A percentile compares a stretch with the other conserved stretches of the same genome.
phyloP scores from a whole-genome alignment of 202 grass and related monocot genomes.

The Carex arenaria region DNA sequence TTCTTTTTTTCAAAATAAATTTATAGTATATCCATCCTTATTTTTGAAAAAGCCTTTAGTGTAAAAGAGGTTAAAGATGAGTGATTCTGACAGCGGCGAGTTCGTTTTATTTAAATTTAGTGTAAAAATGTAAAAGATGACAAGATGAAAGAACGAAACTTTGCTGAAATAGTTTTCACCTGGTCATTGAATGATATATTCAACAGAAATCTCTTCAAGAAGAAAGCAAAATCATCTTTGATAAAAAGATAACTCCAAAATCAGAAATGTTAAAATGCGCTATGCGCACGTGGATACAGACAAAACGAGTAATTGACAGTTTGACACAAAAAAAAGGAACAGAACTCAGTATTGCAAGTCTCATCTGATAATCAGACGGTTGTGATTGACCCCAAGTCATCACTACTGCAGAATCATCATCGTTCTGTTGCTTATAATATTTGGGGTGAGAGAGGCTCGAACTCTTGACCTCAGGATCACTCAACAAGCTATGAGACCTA shows the following conservation, averaged over 20 bases:
- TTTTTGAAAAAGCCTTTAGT: too few species aligned
- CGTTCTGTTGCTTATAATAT: not conserved
- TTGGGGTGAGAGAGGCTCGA: slow-evolving; percentile 58
- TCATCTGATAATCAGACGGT: not conserved
- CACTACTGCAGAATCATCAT: slow-evolving; percentile 27
- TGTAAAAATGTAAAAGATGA: not conserved
- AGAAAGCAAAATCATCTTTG: not conserved
- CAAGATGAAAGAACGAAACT: not conserved
- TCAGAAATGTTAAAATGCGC: too few species aligned
- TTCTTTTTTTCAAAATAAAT: too few species aligned
- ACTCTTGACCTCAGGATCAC: slow-evolving; percentile 43
- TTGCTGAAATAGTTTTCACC: not conserved
- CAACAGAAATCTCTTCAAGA: slow-evolving; percentile 7
- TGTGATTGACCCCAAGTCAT: slow-evolving; percentile 32
- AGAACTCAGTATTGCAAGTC: slow-evolving; percentile 26
- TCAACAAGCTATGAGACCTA: slow-evolving; percentile 50
- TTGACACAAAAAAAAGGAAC: not conserved
- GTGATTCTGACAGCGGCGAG: not conserved
- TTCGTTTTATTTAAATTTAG: not conserved
- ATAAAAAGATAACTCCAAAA: not conserved
- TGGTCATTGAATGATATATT: slow-evolving; percentile 8
- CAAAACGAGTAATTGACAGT: too few species aligned
- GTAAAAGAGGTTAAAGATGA: too few species aligned
- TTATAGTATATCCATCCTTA: too few species aligned
- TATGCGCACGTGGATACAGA: too few species aligned